Base-by-base conservation (phyloP, 2,329 filamentous ascomycete species). In the Fusarium poae region DNA sequence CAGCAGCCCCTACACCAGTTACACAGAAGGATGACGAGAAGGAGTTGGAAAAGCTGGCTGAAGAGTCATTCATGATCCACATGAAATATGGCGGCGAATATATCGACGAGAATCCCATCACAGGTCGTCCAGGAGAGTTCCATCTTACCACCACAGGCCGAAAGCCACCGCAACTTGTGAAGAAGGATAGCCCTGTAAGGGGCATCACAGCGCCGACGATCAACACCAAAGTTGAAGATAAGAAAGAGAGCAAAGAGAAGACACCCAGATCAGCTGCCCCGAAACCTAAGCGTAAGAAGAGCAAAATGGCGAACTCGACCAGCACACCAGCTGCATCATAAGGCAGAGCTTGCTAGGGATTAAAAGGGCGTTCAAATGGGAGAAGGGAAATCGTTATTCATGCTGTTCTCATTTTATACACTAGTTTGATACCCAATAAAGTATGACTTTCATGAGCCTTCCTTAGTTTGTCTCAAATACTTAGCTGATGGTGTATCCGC, bases 51-150 rank as follows among this genome's bases (percentile, higher is more conserved):
- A 80, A 83, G 16, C 76, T 86, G 4, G 82, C 88, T 3, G 86
- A 89, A 68, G 86, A 89, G 70, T 86, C 88, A 0, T 84, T 88
- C 65, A 78, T 82, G 69, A 81, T 87, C 40, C 86, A 89, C 68
- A 81, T 87, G 77, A 83, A 82, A 65, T 87, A 86, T 69, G 88
- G 88, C 37, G 85, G 87, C 49, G 88, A 91, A 67, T 91, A 88
- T 74, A 86, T 91, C 78, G 87, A 91, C 77, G 87, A 90, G 76
- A 91, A 89, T 68, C 88, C 88, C 42, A 90, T 91, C 71, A 90
- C 88, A 1, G 89, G 89, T 49, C 83, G 85, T 30, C 89, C 89
- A 1, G 89, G 89, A 50, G 87, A 89, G 55, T 91, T 91, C 76
- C 87, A 90, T 69, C 82, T 90, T 13, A 85, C 85, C 11, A 88